Base-by-base conservation (phyloP, 2,329 filamentous ascomycete species). In the Peltaster fructicola region DNA sequence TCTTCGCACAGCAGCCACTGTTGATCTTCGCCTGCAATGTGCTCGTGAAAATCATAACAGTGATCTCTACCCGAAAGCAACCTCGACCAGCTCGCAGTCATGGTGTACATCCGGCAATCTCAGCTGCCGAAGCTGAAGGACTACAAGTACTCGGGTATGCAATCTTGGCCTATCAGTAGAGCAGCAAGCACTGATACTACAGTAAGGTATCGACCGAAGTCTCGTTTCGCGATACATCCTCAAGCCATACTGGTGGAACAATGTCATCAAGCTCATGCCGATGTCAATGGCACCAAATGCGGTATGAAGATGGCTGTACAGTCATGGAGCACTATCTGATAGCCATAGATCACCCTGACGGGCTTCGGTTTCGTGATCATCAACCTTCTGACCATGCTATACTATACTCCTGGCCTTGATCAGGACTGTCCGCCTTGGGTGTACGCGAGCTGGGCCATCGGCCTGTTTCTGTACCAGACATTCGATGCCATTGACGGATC, bases 401-500 rank as follows among this genome's bases (percentile, higher is more conserved):
- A 82, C 78, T 98, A 92, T 56, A 88, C 80, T 41, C 88, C 88
- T n/a, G 77, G 69, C 1, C 65, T 98, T 23, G 84, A 95, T 53
- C 74, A 80, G 52, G 80, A 98, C 50, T 95, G 85, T 48, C 88
- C 88, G 7, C 50, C 68, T 2, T 98, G 88, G 88, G 85, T 98
- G 9, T 98, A 98, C 59, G 77, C 75, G 38, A 77, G 71, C 43
- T 98, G 84, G 79, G 75, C 84, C 4, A 52, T 78, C 15, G 88
- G 88, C 2, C 56, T 98, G 37, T 93, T 95, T 50, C 52, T 95
- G 25, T 98, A 98, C 54, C 88, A 98, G 65, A 95, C 85, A 2
- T 93, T 98, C 54, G 88, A 98, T 54, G 88, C 85, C 2, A 82
- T 95, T 14, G 88, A 98, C 53, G 88, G 88, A 25, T 68, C 76